Evolutionary conservation across 345 rosid species (phyloP), one percentile per base, ranked within the genome.

Genomic region (Nasturtium officinale): DNA sequence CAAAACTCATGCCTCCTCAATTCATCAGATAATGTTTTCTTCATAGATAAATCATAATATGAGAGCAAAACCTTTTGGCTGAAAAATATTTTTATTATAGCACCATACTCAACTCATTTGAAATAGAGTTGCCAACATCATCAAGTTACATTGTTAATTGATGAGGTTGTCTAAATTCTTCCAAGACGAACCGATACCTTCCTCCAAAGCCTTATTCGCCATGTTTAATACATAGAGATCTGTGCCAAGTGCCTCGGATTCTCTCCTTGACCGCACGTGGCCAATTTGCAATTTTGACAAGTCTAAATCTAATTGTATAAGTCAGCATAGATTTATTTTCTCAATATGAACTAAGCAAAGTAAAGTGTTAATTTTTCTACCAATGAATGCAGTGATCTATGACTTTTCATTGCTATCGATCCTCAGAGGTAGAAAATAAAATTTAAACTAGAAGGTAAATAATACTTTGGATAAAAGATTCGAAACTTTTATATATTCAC

Each of bases 401-500:
- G 60, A 21, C 48, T 35, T 35, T 23, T 9, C 61, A 25, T 28
- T 69, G n/a, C 55, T 8, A 43, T 30, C 45, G 23, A 56, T 40
- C 54, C 61, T 40, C 53, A 51, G 28, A 48, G 59, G 20, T 58
- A 16, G 8, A 26, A 58, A 9, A 58, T 9, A 13, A 29, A 29
- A 53, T 57, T 5, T 3, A 2, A 26, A 15, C 18, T 56, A 29
- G 28, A 53, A 63, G 47, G 64, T 10, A 37, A 28, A 28, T 1
- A 40, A 29, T 2, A 54, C 13, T 32, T n/a, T 30, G 9, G 62
- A 55, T 32, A 12, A 30, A 73, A 56, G 58, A 73, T 33, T 73
- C 15, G 51, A 65, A 3, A 8, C 7, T 73, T 65, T 23, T 17
- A 65, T 73, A 73, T 74, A 65, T 56, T 73, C 71, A 73, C 65